These are phyloP conservation scores for Haematococcus lacustris DNA, from an alignment of 139 green algal genomes.

Conservation along the genomic window DNA sequence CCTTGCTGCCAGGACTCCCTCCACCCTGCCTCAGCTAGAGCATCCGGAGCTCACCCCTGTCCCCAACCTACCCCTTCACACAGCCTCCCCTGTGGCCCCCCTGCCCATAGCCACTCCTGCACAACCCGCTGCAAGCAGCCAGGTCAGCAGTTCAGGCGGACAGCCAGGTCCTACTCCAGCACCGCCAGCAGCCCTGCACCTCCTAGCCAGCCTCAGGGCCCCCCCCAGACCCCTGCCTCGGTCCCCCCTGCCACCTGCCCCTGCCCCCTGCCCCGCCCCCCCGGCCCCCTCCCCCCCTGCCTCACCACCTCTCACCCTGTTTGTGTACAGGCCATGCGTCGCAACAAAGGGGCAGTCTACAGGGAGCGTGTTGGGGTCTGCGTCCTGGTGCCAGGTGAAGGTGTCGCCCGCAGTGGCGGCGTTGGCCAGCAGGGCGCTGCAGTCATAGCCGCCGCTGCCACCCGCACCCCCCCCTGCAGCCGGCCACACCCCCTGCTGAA, in stretches of 20 bases:
- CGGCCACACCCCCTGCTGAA: background rate
- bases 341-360: slow-evolving; percentile 37
- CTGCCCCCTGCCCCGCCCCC: background rate
- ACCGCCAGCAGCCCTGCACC: no score
- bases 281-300: background rate
- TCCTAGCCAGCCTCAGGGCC: background rate
- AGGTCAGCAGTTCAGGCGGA: no score
- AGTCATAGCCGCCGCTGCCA: slow-evolving; percentile 6
- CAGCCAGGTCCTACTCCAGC: no score
- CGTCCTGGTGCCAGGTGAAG: slow-evolving; percentile 78
- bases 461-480: background rate
- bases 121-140: no score
- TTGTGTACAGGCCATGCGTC: slow-evolving; percentile 65
- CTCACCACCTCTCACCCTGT: slow-evolving; percentile 33
- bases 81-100: no score
- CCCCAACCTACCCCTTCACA: no score
- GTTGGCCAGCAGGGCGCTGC: slow-evolving; percentile 68
- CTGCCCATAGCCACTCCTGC: no score
- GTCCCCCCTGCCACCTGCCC: background rate
- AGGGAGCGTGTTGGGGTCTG: slow-evolving; percentile 66
- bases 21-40: no score
- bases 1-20: no score
- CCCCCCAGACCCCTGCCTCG: background rate
- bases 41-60: no score
- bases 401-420: slow-evolving; percentile 61